Evolutionary conservation across 164 flowering plant species (phyloP), one percentile per base, ranked within the genome.

Genomic region (Vitis labrusca): DNA sequence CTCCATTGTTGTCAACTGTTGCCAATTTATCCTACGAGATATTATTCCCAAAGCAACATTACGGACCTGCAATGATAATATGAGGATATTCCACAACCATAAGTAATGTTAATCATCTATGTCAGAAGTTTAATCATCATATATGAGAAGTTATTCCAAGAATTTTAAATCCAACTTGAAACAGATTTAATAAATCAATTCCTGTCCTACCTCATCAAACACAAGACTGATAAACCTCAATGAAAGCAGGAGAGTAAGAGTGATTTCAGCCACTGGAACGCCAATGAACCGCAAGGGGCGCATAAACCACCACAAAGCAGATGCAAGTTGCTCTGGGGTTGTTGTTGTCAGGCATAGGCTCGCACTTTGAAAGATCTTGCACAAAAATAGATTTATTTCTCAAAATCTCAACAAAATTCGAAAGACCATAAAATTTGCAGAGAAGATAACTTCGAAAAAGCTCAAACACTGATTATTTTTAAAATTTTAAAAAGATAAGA

Each of bases 361-460:
- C 10, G 98, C 90, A 85, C 98, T 93, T 91, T 93, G 99, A 67
- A 95, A 91, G 66, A 95, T 82, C 99, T 95, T 77, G 50, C 63
- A 85, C 13, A 65, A 65, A 77, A 71, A 78, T 29, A 68, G 57
- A 65, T 5, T 47, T 72, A 73, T 17, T 70, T 78, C 55, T 71
- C 67, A 73, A 60, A 71, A 73, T 53, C 17, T 47, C 32, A 66
- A 64, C 67, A 51, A 63, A 65, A 70, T 47, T 74, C 71, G 50
- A 73, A 10, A 52, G 47, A 71, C 23, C 16, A 66, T 63, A 57
- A 50, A 48, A 62, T 11, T 23, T 29, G 44, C 12, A 55, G n/a
- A 14, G 53, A 62, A 61, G 17, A 47, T 27, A 9, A 58, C 15
- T 47, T 58, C 50, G 23, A 59, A 10, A 57, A 50, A 51, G 16